Evolutionary conservation across 2,329 filamentous ascomycete genomes (phyloP).

Genomic region (Colletotrichum endophyticum): DNA sequence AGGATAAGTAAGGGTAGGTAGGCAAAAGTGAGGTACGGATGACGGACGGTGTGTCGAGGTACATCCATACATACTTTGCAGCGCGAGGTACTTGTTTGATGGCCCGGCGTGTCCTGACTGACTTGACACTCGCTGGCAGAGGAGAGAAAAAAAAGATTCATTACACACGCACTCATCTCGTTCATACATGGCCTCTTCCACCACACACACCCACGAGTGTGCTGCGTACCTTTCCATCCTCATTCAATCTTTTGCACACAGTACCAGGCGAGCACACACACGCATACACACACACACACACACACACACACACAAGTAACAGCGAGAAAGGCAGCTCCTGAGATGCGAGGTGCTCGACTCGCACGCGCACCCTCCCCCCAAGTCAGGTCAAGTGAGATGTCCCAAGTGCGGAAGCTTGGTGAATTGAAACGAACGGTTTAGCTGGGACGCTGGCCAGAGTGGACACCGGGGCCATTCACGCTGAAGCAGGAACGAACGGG

Average conservation of each 20-base stretch:
- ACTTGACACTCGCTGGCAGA: neutral
- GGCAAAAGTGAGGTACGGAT: neutral
- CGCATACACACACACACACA: neutral
- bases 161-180: neutral
- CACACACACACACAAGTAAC: neutral
- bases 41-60: neutral
- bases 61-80: neutral
- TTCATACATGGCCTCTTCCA: neutral
- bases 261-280: neutral
- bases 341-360: neutral
- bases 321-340: neutral
- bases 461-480: neutral
- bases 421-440: conserved; percentile 21
- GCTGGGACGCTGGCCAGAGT: conserved; percentile 5
- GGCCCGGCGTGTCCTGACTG: neutral
- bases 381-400: conserved; percentile 20
- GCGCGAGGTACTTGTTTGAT: neutral
- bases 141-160: neutral
- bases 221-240: neutral
- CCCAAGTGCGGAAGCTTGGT: conserved; percentile 16
- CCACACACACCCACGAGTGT: neutral
- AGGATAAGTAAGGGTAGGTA: neutral
- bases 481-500: conserved; percentile 19
- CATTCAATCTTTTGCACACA: neutral
- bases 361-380: conserved; percentile 18